These are phyloP conservation scores for Areca catechu DNA, from an alignment of 176 grass and related monocot species.

Conservation along the genomic window DNA sequence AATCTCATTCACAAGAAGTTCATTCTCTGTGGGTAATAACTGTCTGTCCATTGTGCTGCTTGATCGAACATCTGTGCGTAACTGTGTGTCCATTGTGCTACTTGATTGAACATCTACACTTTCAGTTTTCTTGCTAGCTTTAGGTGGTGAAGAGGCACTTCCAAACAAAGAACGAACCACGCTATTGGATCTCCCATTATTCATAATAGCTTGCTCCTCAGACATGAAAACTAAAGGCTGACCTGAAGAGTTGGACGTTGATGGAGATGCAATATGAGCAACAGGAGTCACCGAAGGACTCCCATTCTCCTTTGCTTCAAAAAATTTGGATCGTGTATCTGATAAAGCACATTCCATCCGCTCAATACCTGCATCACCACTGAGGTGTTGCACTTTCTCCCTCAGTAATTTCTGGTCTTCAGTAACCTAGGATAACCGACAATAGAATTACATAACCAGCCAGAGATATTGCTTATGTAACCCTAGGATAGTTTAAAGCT, in stretches of 20 bases:
- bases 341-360: constrained; percentile 78
- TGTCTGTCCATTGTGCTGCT: neutral
- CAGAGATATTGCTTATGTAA: neutral
- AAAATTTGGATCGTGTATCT: constrained; percentile 73
- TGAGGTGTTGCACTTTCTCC: constrained; percentile 89
- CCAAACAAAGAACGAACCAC: constrained; percentile 48
- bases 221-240: constrained; percentile 11
- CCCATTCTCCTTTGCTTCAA: constrained; percentile 62
- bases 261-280: constrained; percentile 45
- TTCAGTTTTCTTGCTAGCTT: neutral
- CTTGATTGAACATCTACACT: constrained; percentile 3
- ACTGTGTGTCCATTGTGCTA: neutral
- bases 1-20: constrained; percentile 87
- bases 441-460: neutral
- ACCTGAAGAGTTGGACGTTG: constrained; percentile 26
- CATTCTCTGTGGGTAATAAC: constrained; percentile 61
- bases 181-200: constrained; percentile 22
- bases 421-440: constrained; percentile 32
- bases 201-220: constrained; percentile 12
- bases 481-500: too few relatives aligned
- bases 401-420: constrained; percentile 82
- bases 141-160: constrained; percentile 13
- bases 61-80: constrained; percentile 3
- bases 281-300: constrained; percentile 44
- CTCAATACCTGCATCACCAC: constrained; percentile 72